Conservation (phyloP, 169 alveolate species). For the Miamiensis avidus region DNA sequence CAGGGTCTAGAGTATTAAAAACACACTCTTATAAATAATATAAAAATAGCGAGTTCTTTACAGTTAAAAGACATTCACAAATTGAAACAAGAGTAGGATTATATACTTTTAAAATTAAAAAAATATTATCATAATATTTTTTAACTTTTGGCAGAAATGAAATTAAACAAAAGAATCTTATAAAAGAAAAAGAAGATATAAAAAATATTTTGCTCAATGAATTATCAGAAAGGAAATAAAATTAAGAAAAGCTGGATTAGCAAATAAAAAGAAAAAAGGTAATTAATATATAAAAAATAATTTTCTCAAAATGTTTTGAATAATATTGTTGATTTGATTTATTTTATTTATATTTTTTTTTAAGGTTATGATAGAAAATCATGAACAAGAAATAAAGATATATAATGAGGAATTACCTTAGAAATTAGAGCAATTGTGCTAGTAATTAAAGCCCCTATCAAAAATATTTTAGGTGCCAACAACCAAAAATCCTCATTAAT, state of each 20-base stretch:
- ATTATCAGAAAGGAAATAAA: not conserved
- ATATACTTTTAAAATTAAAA: too few relatives aligned
- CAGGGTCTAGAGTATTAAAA: not conserved
- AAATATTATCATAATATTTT: too few relatives aligned
- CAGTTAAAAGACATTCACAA: not conserved
- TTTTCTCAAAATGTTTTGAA: not conserved
- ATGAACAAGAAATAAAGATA: not conserved
- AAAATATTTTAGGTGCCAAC: not conserved
- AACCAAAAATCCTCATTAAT: not conserved
- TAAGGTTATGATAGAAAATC: not conserved
- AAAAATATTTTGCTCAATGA: not conserved
- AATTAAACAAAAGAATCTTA: too few relatives aligned
- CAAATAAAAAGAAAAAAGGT: too few relatives aligned
- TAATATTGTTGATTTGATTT: not conserved
- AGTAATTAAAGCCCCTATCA: not conserved
- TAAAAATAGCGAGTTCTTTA: not conserved
- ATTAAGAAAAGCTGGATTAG: not conserved
- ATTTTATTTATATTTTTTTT: too few relatives aligned
- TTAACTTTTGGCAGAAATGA: not conserved
- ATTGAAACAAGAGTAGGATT: not conserved
- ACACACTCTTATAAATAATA: too few relatives aligned
- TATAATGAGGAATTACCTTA: not conserved
- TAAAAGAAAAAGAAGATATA: not conserved
- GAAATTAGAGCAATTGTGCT: not conserved
- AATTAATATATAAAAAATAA: too few relatives aligned